These are phyloP conservation scores for Tylopilus plumbeoviolaceoides DNA, from an alignment of 768 basidiomycete genomes.

Conservation along the genomic window DNA sequence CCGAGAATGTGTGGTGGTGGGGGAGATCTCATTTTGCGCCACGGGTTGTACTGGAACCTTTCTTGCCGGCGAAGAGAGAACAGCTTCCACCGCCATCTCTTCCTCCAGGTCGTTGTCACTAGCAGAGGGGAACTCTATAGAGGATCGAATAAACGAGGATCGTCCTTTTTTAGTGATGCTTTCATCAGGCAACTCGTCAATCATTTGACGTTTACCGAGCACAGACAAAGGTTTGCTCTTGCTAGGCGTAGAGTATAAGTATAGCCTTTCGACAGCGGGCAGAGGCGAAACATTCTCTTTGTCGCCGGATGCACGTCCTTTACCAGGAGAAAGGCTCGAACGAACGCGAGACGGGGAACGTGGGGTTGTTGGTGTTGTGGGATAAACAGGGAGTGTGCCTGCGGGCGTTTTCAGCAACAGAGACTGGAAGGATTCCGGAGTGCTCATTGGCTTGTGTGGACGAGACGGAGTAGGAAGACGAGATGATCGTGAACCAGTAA, in stretches of 20 bases:
- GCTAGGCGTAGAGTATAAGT: constrained; percentile 35
- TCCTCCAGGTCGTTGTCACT: constrained; percentile 30
- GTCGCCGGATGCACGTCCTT: constrained; percentile 36
- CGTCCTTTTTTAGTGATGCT: constrained; percentile 25
- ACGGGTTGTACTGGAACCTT: constrained; percentile 3
- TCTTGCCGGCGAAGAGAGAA: constrained; percentile 19
- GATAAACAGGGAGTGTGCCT: constrained; percentile 24
- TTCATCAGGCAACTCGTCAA: constrained; percentile 33
- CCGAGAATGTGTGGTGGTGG: constrained; percentile 2
- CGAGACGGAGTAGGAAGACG: constrained; percentile 33
- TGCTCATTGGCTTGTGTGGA: constrained; percentile 33
- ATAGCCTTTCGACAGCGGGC: constrained; percentile 44
- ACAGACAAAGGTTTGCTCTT: constrained; percentile 19
- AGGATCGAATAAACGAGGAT: constrained; percentile 29
- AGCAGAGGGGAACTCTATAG: constrained; percentile 25
- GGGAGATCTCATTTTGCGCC: constrained; percentile 3
- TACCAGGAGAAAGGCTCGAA: constrained; percentile 33
- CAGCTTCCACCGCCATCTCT: constrained; percentile 23
- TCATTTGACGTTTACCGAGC: constrained; percentile 44
- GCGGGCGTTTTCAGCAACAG: constrained; percentile 26
- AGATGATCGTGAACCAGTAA: constrained; percentile 11
- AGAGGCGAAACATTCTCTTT: constrained; percentile 62
- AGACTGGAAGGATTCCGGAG: constrained; percentile 31
- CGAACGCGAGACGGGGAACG: constrained; percentile 20
- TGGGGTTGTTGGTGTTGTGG: constrained; percentile 32